A percentile compares a stretch with the other conserved stretches of the same genome.
These are phyloP conservation scores for Starmerella cellae DNA, from an alignment of 805 yeast species.

Conservation along the genomic window DNA sequence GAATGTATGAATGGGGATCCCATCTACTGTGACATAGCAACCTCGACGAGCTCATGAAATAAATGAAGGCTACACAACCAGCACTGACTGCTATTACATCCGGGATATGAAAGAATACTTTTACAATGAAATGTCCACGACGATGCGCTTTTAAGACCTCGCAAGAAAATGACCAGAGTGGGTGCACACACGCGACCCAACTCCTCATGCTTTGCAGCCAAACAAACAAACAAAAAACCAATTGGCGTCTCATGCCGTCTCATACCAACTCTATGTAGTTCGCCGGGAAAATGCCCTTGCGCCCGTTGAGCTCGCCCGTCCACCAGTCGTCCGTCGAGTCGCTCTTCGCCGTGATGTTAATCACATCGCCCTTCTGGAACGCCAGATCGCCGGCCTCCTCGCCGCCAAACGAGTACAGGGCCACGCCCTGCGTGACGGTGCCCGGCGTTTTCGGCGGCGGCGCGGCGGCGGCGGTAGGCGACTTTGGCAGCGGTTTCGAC, in stretches of 20 bases:
- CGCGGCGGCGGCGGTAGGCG: constrained; percentile 2
- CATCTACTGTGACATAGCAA: too few relatives aligned
- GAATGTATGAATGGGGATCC: too few relatives aligned
- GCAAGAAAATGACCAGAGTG: too few relatives aligned
- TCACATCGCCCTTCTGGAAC: constrained; percentile 87
- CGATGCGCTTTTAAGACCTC: too few relatives aligned
- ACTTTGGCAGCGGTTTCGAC: constrained; percentile 20
- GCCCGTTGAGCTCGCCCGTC: constrained; percentile 81
- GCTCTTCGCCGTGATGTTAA: constrained; percentile 71
- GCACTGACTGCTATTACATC: too few relatives aligned
- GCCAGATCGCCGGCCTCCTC: constrained; percentile 89
- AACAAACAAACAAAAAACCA: neutral
- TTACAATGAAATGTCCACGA: too few relatives aligned
- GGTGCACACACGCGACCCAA: too few relatives aligned
- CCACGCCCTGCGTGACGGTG: constrained; percentile 67
- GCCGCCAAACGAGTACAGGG: constrained; percentile 77
- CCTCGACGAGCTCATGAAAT: too few relatives aligned
- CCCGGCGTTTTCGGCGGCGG: constrained; percentile 17
- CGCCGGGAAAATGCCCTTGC: constrained; percentile 92
- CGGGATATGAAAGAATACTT: too few relatives aligned
- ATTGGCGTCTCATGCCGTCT: neutral
- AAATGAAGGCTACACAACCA: too few relatives aligned
- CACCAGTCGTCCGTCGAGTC: constrained; percentile 96
- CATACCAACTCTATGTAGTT: constrained; percentile 77
- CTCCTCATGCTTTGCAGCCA: too few relatives aligned